A percentile compares a stretch with the other conserved stretches of the same genome.
Evolutionary conservation across 345 rosid species (phyloP).

Genomic region (Diplotaxis tenuifolia): DNA sequence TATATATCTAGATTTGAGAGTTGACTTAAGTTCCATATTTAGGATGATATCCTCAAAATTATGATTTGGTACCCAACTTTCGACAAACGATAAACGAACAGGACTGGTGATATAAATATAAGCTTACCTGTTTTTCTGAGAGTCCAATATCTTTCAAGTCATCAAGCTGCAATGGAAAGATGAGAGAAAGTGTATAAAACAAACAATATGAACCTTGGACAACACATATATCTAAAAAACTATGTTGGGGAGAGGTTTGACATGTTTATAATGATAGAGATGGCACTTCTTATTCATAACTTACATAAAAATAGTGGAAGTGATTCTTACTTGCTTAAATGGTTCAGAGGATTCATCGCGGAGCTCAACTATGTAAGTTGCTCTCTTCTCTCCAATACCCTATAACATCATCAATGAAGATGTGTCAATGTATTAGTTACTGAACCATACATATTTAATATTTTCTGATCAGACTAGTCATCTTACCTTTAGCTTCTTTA

Average conservation of each 20-base stretch:
- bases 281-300: not conserved
- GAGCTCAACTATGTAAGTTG: slow-evolving; percentile 57
- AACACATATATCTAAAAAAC: not conserved
- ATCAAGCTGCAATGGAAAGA: slow-evolving; percentile 51
- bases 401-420: slow-evolving; percentile 25
- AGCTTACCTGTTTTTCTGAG: slow-evolving; percentile 72
- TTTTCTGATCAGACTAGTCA: not conserved
- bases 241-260: not conserved
- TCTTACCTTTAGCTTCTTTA: slow-evolving; percentile 73
- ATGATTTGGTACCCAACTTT: not conserved
- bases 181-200: not conserved
- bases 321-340: slow-evolving; percentile 52
- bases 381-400: slow-evolving; percentile 92
- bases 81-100: not conserved
- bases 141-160: slow-evolving; percentile 64
- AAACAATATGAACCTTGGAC: not conserved
- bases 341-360: slow-evolving; percentile 64
- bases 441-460: not conserved
- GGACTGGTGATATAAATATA: not conserved
- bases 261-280: not conserved
- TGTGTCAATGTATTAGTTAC: not conserved
- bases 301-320: not conserved
- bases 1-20: not conserved
- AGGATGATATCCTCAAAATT: not conserved
- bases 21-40: not conserved